Evolutionary conservation across 2,329 filamentous ascomycete genomes (phyloP).

Genomic region (Lizonia empirigonia): DNA sequence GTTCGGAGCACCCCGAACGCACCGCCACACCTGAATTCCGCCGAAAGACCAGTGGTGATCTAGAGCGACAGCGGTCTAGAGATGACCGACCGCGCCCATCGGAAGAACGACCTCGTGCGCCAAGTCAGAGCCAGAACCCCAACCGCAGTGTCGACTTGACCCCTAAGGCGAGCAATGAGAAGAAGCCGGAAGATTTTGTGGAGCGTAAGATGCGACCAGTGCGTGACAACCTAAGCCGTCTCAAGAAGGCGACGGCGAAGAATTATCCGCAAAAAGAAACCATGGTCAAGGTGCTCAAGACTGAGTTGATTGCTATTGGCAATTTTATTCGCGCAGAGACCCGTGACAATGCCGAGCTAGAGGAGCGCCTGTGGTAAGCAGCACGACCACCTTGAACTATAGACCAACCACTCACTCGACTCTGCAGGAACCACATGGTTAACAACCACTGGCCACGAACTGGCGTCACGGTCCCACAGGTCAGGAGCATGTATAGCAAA

Average conservation of each 20-base stretch:
- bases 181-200: constrained; percentile 55
- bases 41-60: constrained; percentile 53
- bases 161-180: constrained; percentile 33
- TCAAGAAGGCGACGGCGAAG: constrained; percentile 66
- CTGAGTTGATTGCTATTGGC: constrained; percentile 66
- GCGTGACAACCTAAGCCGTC: constrained; percentile 63
- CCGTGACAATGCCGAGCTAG: constrained; percentile 52
- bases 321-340: constrained; percentile 62
- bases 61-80: constrained; percentile 28
- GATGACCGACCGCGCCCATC: constrained; percentile 58
- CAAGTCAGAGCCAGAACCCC: constrained; percentile 56
- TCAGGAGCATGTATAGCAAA: constrained; percentile 49
- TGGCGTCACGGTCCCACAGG: constrained; percentile 36
- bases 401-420: constrained; percentile 25
- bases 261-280: constrained; percentile 67
- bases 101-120: constrained; percentile 43
- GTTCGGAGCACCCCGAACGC: constrained; percentile 39
- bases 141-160: constrained; percentile 37
- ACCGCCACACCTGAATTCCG: constrained; percentile 54
- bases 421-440: constrained; percentile 43
- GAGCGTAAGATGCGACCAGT: constrained; percentile 63
- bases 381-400: not conserved
- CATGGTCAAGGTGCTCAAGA: constrained; percentile 65
- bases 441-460: constrained; percentile 48
- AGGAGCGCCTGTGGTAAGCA: constrained; percentile 60